Base-by-base conservation (phyloP, 2,329 filamentous ascomycete species). In the Apiospora hydei region DNA sequence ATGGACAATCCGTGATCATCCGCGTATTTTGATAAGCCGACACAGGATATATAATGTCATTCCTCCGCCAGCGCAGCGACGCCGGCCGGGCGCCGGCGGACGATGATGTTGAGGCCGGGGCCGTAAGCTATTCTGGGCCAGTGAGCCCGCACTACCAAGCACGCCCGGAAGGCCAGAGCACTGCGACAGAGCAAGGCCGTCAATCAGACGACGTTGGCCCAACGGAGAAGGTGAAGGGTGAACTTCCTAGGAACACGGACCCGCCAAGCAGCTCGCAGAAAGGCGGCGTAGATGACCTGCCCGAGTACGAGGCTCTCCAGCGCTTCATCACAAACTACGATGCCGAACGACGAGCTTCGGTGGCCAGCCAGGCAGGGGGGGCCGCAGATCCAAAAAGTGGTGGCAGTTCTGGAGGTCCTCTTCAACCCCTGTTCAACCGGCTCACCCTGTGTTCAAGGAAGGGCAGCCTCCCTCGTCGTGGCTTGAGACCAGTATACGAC, bases 401-500 rank as follows among this genome's bases (percentile, higher is more conserved):
- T 92, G 87, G 85, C 84, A 88, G 80, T 88, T 90, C 81, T 90
- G 89, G 85, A 83, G 84, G 76, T 80, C 80, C 8, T 38, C 44
- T 21, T 57, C 53, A 14, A 53, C 47, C 24, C 43, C 69, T 46
- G 18, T 24, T 21, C 46, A 47, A n/a, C 43, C 38, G 13, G 68
- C 49, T 41, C 44, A 72, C 38, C 57, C 71, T 5, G 47, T 53
- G 24, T 7, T 34, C n/a, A 80, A 82, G 24, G 81, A 80, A 69
- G 84, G 85, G 73, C 86, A 82, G 61, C 81, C 82, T 2, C 91
- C 91, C 26, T 88, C 90, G 6, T 88, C 91, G 14, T 92, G 89
- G 89, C 84, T 93, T 75, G 85, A 89, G 73, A 91, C 91, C 77
- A 89, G 92, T 78, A 89, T 93, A 80, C 87, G 87, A 77, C 78